phyloP scores from a whole-genome alignment of 495 filamentous ascomycete genomes.

The Tetracladium setigerum region DNA sequence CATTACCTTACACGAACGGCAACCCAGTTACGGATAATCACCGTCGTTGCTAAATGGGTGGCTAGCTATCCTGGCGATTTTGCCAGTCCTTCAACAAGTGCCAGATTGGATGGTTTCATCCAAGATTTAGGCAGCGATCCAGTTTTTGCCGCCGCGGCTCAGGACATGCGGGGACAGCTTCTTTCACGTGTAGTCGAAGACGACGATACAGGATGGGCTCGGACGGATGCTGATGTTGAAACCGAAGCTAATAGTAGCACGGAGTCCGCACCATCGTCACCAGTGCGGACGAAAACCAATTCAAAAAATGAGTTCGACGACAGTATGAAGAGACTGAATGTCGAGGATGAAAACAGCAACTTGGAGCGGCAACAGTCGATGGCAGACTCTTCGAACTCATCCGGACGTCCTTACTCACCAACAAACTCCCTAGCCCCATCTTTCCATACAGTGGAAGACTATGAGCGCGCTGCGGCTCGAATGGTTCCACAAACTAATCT shows the following conservation, averaged over 20 bases:
- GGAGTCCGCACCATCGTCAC: constrained; percentile 13
- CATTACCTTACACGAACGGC: constrained; percentile 61
- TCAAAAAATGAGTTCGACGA: constrained; percentile 27
- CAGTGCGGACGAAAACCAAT: constrained; percentile 7
- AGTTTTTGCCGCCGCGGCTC: constrained; percentile 72
- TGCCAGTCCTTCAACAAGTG: constrained; percentile 67
- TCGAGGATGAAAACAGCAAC: constrained; percentile 9
- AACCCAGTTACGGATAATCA: constrained; percentile 74
- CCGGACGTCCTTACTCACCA: constrained; percentile 15
- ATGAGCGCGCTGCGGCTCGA: constrained; percentile 61
- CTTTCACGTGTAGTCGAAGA: constrained; percentile 62
- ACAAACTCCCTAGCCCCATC: constrained; percentile 35
- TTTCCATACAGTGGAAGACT: constrained; percentile 59
- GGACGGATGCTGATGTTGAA: constrained; percentile 41
- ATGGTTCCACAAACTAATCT: constrained; percentile 54
- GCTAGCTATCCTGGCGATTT: constrained; percentile 90
- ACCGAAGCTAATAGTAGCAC: constrained; percentile 5
- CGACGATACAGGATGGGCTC: constrained; percentile 75
- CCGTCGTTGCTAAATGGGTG: constrained; percentile 82
- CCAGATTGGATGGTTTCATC: constrained; percentile 64
- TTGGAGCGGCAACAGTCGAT: constrained; percentile 34
- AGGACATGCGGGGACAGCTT: constrained; percentile 65
- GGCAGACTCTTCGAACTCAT: constrained; percentile 31
- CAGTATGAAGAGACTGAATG: constrained; percentile 33
- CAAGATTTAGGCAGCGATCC: constrained; percentile 56